Percentiles rank a stretch among this genome's conserved stretches.
phyloP scores from a whole-genome alignment of 306 rosid genomes.

The Pyrus betulifolia region DNA sequence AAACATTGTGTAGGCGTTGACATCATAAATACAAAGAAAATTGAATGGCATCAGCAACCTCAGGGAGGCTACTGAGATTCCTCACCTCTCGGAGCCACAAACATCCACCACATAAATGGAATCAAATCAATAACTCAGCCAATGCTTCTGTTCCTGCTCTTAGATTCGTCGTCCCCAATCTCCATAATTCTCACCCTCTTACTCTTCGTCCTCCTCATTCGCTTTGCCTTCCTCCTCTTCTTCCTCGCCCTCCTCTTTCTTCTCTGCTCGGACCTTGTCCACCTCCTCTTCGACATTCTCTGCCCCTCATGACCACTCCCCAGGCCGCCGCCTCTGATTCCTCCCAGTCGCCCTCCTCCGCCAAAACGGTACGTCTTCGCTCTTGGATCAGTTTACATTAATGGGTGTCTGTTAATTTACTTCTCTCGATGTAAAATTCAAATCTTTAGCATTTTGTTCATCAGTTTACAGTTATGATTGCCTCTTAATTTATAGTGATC shows the following conservation, averaged over 20 bases:
- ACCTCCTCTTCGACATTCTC: slow-evolving; percentile 19
- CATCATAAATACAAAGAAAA: background rate
- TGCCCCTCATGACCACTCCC: too few relatives aligned
- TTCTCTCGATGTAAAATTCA: background rate
- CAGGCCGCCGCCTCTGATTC: too few relatives aligned
- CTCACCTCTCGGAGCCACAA: slow-evolving; percentile 20
- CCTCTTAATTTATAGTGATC: background rate
- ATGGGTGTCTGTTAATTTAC: too few relatives aligned
- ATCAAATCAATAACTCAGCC: background rate
- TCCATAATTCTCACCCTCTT: slow-evolving; percentile 41
- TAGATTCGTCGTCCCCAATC: slow-evolving; percentile 44
- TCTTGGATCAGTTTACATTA: too few relatives aligned
- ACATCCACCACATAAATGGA: background rate
- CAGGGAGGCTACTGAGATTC: slow-evolving; percentile 31
- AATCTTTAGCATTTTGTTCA: background rate
- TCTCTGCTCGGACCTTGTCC: slow-evolving; percentile 43
- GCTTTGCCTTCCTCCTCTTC: slow-evolving; percentile 44
- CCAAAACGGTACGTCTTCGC: too few relatives aligned
- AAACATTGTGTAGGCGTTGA: background rate
- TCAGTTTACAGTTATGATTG: background rate
- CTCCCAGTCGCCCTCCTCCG: too few relatives aligned
- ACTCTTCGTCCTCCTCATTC: slow-evolving; percentile 38
- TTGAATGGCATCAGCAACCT: slow-evolving; percentile 29
- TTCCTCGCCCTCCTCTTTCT: slow-evolving; percentile 43
- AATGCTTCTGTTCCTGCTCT: slow-evolving; percentile 32